These are phyloP conservation scores for Besnoitia besnoiti DNA, from an alignment of 169 alveolate genomes.

Conservation along the genomic window DNA sequence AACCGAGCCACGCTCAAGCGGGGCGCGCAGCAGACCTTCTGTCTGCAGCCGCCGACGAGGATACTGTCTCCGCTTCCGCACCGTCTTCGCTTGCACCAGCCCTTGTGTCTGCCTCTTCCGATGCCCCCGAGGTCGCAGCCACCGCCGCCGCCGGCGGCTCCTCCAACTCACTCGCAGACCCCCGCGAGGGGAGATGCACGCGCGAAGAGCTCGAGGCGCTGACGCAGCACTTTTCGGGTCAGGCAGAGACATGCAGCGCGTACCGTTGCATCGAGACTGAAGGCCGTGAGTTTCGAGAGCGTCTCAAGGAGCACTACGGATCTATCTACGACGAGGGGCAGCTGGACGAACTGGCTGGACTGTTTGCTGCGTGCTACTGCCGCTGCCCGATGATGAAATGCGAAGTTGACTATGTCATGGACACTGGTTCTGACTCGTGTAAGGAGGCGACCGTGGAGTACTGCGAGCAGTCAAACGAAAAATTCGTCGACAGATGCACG, in stretches of 20 bases:
- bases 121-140: not conserved
- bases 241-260: constrained; percentile 27
- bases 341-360: constrained; percentile 42
- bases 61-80: no score
- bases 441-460: constrained; percentile 26
- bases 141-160: not conserved
- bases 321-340: not conserved
- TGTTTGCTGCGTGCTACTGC: constrained; percentile 59
- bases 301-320: constrained; percentile 43
- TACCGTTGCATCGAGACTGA: constrained; percentile 47
- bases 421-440: constrained; percentile 8
- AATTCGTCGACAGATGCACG: constrained; percentile 26
- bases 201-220: constrained; percentile 39
- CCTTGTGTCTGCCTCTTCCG: not conserved
- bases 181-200: constrained; percentile 38
- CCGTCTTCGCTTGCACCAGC: not conserved
- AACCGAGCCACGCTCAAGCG: no score
- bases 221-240: constrained; percentile 1
- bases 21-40: not conserved
- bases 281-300: not conserved
- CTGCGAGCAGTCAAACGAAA: constrained; percentile 32
- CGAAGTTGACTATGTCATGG: constrained; percentile 37
- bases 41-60: not conserved
- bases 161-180: constrained; percentile 27
- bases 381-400: constrained; percentile 59